These are phyloP conservation scores for Globisporangium emineosum DNA, from an alignment of 352 stramenopile genomes.

Conservation along the genomic window DNA sequence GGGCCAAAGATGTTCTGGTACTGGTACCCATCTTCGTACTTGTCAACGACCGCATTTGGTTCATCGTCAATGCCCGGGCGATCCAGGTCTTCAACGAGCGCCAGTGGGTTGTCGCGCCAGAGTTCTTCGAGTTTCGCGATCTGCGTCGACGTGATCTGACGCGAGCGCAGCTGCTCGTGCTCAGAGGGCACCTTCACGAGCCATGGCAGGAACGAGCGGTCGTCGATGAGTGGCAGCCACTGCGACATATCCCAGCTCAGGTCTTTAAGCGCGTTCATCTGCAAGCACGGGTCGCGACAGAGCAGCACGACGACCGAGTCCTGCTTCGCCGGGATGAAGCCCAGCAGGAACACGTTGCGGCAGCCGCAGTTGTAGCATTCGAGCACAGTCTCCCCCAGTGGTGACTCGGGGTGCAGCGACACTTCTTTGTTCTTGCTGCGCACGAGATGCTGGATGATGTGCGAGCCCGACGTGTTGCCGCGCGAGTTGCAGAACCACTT, in stretches of 20 bases:
- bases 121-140: constrained; percentile 90
- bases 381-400: constrained; percentile 95
- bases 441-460: constrained; percentile 99
- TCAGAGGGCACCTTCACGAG: constrained; percentile 94
- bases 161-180: constrained; percentile 90
- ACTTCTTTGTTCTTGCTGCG: constrained; percentile 90
- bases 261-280: constrained; percentile 96
- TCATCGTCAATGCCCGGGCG: constrained; percentile 90
- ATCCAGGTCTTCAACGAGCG: constrained; percentile 95
- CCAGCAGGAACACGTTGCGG: constrained; percentile 98
- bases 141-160: constrained; percentile 92
- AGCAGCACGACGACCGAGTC: constrained; percentile 97
- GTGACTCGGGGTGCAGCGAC: constrained; percentile 92
- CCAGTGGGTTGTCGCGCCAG: constrained; percentile 97
- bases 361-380: constrained; percentile 99
- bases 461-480: constrained; percentile 92
- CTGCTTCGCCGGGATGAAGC: constrained; percentile 97
- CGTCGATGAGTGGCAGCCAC: constrained; percentile 98
- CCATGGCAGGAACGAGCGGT: constrained; percentile 96
- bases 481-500: constrained; percentile 99
- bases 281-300: constrained; percentile 95
- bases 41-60: constrained; percentile 77
- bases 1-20: constrained; percentile 99
- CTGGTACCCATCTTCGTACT: constrained; percentile 99
- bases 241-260: constrained; percentile 99